phyloP scores from a whole-genome alignment of 345 rosid species.

The Linum usitatissimum region DNA sequence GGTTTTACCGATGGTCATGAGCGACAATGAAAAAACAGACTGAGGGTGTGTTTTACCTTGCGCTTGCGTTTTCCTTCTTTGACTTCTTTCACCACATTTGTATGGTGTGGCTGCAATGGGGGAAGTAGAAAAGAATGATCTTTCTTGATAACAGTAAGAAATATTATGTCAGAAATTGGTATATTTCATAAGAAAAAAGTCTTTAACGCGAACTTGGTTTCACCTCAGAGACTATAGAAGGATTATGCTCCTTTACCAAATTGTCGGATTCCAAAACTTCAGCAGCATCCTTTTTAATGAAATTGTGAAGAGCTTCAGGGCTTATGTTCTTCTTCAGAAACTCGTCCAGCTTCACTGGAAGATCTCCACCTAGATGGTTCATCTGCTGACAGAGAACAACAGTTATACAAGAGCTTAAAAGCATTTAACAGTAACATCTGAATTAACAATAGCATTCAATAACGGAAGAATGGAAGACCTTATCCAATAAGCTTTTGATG shows the following conservation, averaged over 20 bases:
- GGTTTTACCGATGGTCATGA: neutral
- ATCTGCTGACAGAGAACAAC: conserved; percentile 39
- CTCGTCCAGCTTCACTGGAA: conserved; percentile 55
- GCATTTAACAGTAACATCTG: neutral
- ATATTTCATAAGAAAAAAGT: neutral
- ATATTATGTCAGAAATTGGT: too few species aligned
- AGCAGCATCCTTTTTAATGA: conserved; percentile 17
- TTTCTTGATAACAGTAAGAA: neutral
- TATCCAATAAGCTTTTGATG: conserved; percentile 58
- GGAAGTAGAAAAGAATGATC: conserved; percentile 11
- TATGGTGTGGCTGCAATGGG: conserved; percentile 16
- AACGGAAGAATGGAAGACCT: conserved; percentile 35
- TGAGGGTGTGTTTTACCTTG: conserved; percentile 29
- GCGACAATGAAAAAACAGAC: neutral
- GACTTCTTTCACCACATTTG: conserved; percentile 15
- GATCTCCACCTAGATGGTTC: conserved; percentile 58
- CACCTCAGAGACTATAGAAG: conserved; percentile 18
- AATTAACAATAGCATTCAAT: neutral
- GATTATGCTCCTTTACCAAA: conserved; percentile 10
- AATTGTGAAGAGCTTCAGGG: conserved; percentile 16
- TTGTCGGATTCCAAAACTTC: conserved; percentile 22
- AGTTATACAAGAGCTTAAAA: conserved; percentile 7
- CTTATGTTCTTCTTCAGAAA: conserved; percentile 22
- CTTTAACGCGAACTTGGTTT: neutral
- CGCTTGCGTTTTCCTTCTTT: conserved; percentile 34